Conservation (phyloP, 2,329 filamentous ascomycete species). For the Pseudogymnoascus sp. region DNA sequence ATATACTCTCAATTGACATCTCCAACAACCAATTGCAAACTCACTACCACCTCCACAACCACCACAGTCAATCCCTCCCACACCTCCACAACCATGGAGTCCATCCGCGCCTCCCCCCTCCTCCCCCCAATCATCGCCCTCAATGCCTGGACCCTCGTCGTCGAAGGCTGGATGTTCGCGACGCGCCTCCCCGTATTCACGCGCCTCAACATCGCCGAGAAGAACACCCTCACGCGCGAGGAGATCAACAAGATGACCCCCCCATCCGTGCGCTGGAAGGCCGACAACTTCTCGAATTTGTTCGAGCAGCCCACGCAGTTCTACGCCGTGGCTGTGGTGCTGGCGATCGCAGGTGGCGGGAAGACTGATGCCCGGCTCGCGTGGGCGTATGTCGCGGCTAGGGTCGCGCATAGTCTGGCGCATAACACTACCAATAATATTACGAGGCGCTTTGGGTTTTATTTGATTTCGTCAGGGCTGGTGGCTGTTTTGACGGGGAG, state of each 20-base stretch:
- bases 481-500: conserved; percentile 29
- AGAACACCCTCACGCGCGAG: conserved; percentile 19
- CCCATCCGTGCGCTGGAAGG: conserved; percentile 28
- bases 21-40: background rate
- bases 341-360: conserved; percentile 26
- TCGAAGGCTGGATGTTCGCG: conserved; percentile 37
- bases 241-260: conserved; percentile 26
- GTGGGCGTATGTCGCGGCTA: conserved; percentile 36
- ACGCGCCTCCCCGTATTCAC: conserved; percentile 31
- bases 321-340: conserved; percentile 33
- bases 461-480: conserved; percentile 26
- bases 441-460: conserved; percentile 31
- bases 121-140: conserved; percentile 30
- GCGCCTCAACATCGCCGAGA: conserved; percentile 25
- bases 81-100: background rate
- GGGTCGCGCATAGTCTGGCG: conserved; percentile 35
- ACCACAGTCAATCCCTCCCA: background rate
- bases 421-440: conserved; percentile 33
- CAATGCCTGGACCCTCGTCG: conserved; percentile 34
- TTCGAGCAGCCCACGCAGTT: conserved; percentile 39
- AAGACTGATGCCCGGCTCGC: conserved; percentile 30
- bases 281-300: conserved; percentile 39
- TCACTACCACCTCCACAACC: background rate
- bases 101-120: conserved; percentile 13
- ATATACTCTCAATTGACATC: background rate